Conservation (phyloP, 495 filamentous ascomycete genomes). For the Aspergillus diversus region DNA sequence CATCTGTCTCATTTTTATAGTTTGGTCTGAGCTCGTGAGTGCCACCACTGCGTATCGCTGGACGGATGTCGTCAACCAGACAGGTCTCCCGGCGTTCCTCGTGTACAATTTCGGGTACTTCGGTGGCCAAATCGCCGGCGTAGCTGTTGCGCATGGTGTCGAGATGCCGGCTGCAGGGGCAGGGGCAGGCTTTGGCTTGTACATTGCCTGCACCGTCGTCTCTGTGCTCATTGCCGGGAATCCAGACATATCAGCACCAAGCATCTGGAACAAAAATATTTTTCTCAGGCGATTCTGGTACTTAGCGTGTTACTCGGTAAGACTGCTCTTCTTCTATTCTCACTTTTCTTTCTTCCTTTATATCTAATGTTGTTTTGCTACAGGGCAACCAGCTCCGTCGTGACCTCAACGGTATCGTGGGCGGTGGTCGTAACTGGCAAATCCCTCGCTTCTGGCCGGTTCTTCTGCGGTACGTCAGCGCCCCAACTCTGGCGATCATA, state of each 20-base stretch:
- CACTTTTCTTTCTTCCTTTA: background rate
- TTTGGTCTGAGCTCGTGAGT: constrained; percentile 31
- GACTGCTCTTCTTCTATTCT: background rate
- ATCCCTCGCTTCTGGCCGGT: constrained; percentile 39
- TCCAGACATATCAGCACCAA: constrained; percentile 27
- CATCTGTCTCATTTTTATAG: constrained; percentile 32
- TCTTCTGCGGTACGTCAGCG: constrained; percentile 42
- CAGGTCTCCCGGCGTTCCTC: constrained; percentile 32
- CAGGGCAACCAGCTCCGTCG: constrained; percentile 33
- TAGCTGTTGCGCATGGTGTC: constrained; percentile 33
- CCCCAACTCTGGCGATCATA: constrained; percentile 42
- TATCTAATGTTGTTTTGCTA: background rate
- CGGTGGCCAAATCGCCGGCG: constrained; percentile 37
- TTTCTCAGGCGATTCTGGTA: constrained; percentile 30
- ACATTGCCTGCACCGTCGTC: constrained; percentile 19
- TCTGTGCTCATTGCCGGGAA: constrained; percentile 27
- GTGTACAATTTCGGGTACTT: constrained; percentile 43
- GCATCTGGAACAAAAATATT: constrained; percentile 35
- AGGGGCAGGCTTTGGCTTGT: constrained; percentile 34
- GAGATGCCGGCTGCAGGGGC: constrained; percentile 32
- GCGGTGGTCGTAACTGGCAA: constrained; percentile 39
- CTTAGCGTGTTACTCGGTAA: constrained; percentile 29
- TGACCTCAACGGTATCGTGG: constrained; percentile 28
- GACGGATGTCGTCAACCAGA: constrained; percentile 36
- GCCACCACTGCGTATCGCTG: constrained; percentile 34